phyloP scores from a whole-genome alignment of 192 early-diverging fungal genomes.

The Entomortierella parvispora region DNA sequence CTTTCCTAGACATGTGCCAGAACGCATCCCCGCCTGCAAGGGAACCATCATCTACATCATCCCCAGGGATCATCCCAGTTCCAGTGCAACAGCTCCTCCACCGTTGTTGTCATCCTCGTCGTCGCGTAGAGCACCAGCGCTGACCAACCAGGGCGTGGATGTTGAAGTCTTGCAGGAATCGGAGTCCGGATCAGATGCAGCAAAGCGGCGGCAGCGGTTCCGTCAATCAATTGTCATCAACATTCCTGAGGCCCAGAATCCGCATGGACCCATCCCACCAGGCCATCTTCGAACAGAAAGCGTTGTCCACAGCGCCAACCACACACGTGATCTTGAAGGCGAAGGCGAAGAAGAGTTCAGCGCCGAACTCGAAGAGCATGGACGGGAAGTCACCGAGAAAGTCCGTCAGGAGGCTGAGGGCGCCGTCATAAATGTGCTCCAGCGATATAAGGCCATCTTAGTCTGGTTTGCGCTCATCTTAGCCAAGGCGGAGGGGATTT shows the following conservation, averaged over 20 bases:
- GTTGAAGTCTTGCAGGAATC: background rate
- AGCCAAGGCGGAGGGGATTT: conserved; percentile 9
- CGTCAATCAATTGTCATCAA: conserved; percentile 10
- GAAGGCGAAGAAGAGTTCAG: background rate
- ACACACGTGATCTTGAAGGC: background rate
- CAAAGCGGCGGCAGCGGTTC: background rate
- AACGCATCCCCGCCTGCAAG: conserved; percentile 17
- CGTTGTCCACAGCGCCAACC: background rate
- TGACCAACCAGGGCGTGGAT: background rate
- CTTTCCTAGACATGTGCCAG: conserved; percentile 13
- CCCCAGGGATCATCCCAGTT: background rate
- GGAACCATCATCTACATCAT: conserved; percentile 16
- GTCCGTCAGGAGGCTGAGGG: conserved; percentile 6
- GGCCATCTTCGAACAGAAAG: background rate
- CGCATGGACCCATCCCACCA: background rate
- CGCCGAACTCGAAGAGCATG: background rate
- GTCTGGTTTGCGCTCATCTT: conserved; percentile 5
- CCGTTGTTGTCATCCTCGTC: conserved; percentile 3
- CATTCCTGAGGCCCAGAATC: conserved; percentile 3
- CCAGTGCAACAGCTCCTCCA: background rate
- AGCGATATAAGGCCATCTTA: background rate
- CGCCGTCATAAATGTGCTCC: conserved; percentile 4
- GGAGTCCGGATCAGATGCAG: background rate
- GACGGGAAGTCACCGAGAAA: background rate
- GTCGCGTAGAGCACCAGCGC: background rate